Base-by-base conservation (phyloP, 2,329 filamentous ascomycete species). In the Berkeleyomyces rouxiae region DNA sequence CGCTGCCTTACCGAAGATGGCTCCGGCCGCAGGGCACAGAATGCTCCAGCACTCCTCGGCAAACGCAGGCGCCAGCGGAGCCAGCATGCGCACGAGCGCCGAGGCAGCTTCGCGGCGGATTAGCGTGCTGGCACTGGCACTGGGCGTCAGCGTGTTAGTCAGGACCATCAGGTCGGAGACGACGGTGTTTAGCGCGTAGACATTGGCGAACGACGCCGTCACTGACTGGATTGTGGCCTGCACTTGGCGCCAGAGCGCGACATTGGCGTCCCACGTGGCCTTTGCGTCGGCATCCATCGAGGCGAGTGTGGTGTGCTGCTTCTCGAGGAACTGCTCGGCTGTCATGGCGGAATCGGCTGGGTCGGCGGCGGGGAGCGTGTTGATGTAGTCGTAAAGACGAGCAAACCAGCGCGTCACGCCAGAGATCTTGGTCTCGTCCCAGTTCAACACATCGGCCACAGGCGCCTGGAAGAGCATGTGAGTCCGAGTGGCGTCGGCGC, bases 391-490 rank as follows among this genome's bases (percentile, higher is more conserved):
- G 71, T 84, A 75, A 13, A 95, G 70, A 23, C 87, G 80, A 3
- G 78, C 77, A 13, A 95, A 78, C 90, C 90, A 96, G 61, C 90
- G 82, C 59, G 87, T 86, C 16, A 95, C 81, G 2, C 90, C 90
- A 0, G 84, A 76, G 59, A 96, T 92, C 71, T 90, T 92, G 47
- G 79, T 76, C 69, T 89, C 88, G 61, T 95, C 89, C 90, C 90
- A 96, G 71, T 93, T 88, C 1, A 96, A 79, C 1, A 93, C 82
- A 63, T 95, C 90, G 49, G 79, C 83, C 11, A 95, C 87, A 0
- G 90, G 89, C 0, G 90, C 90, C 68, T 91, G 87, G 75, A 96
- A 95, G 5, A 96, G 79, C 70, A 96, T 88, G 70, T 96, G 90
- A 3, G 89, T 89, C 63, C 90, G 79, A 1, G 88, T 90, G 4